Base-by-base conservation (phyloP, 352 stramenopile species). In the Phytophthora sp. region DNA sequence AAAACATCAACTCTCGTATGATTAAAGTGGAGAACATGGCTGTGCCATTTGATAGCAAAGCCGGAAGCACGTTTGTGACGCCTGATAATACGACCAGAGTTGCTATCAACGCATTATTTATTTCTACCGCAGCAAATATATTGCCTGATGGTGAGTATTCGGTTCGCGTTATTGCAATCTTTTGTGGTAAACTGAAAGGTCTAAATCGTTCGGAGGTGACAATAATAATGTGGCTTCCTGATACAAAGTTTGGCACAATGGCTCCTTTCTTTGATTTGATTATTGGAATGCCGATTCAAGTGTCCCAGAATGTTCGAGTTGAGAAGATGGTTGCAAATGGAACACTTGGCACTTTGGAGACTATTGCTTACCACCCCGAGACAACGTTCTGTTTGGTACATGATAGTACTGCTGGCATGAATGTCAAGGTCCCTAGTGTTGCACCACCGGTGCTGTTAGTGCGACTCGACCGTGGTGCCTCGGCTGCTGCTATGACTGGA, bases 1-100 rank as follows among this genome's bases (percentile, higher is more conserved):
- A 31, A 0, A 37, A 67, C n/a, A 71, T 71, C 20, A 67, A 76
- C 34, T 37, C 41, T 7, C 28, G 59, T 10, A 17, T 66, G 8
- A 21, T 42, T 1, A 32, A 28, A 34, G 12, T 5, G 4, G 2
- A 7, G 18, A 50, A n/a, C n/a, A n/a, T n/a, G n/a, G n/a, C n/a
- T n/a, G n/a, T n/a, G n/a, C n/a, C n/a, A n/a, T n/a, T n/a, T n/a
- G n/a, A n/a, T n/a, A 6, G 24, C 12, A 30, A 12, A 15, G 10
- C 17, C 20, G 18, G 5, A 21, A 15, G 23, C 4, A 49, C 37
- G 10, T 49, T 46, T 27, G 24, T 57, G 15, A 58, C 50, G 4
- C 31, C 20, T 18, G 52, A 43, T 18, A 60, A 60, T 27, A 5
- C 21, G 13, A 60, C 39, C 11, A 43, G 52, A 39, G 2, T 51